Conservation (phyloP, 768 basidiomycete species). For the Kwoniella botswanensis region DNA sequence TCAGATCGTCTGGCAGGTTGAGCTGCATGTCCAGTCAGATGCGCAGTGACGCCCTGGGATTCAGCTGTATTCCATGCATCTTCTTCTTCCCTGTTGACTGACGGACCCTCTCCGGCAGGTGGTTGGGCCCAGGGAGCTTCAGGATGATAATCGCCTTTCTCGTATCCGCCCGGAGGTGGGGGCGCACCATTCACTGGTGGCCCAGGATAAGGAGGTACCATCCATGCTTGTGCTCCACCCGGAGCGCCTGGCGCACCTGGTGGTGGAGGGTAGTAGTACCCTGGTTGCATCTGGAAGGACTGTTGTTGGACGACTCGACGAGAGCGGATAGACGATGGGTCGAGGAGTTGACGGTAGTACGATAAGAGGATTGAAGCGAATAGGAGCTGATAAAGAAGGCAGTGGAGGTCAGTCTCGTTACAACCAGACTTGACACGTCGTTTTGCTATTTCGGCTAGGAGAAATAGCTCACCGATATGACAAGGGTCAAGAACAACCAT, state of each 20-base stretch:
- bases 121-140: conserved; percentile 45
- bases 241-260: conserved; percentile 8
- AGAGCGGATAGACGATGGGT: conserved; percentile 64
- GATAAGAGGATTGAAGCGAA: conserved; percentile 72
- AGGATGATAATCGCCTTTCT: conserved; percentile 52
- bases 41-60: conserved; percentile 42
- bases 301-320: conserved; percentile 31
- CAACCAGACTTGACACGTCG: too few species aligned
- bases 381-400: conserved; percentile 55
- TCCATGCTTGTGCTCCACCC: conserved; percentile 40
- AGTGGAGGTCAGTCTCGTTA: too few species aligned
- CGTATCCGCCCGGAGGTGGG: conserved; percentile 28
- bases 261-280: conserved; percentile 33
- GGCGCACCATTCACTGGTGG: conserved; percentile 36
- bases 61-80: conserved; percentile 42
- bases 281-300: conserved; percentile 37
- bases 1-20: not conserved
- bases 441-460: conserved; percentile 27
- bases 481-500: conserved; percentile 65
- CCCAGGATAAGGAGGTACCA: conserved; percentile 57
- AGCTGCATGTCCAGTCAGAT: conserved; percentile 44
- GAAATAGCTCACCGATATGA: conserved; percentile 61
- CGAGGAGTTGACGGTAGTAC: conserved; percentile 75
- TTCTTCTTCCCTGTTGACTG: conserved; percentile 30
- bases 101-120: conserved; percentile 16